Conservation (phyloP, 2,329 filamentous ascomycete species). For the Fusarium paranaense region DNA sequence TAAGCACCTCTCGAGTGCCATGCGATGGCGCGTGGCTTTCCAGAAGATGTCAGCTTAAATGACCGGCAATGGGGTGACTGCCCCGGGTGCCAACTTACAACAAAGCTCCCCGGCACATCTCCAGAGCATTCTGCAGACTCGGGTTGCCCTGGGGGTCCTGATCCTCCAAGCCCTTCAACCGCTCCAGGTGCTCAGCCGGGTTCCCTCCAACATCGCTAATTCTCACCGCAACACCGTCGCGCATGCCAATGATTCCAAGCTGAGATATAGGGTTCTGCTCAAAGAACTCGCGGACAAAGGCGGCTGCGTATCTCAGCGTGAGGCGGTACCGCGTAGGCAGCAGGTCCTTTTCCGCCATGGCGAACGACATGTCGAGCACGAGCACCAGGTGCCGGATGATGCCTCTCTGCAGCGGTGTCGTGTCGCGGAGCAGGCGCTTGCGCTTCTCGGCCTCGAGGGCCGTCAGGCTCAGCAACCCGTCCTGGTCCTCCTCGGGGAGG, state of each 20-base stretch:
- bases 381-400: slow-evolving; percentile 97
- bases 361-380: slow-evolving; percentile 89
- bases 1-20: slow-evolving; percentile 90
- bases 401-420: slow-evolving; percentile 92
- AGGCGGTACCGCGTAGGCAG: slow-evolving; percentile 88
- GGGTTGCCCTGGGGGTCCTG: slow-evolving; percentile 79
- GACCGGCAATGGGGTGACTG: not conserved
- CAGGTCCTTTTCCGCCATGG: slow-evolving; percentile 96
- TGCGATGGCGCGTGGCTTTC: slow-evolving; percentile 87
- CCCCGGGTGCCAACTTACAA: slow-evolving; percentile 63
- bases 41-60: slow-evolving; percentile 6
- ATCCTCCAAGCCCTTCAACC: slow-evolving; percentile 74
- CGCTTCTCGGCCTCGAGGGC: slow-evolving; percentile 87
- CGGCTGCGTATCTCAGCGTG: slow-evolving; percentile 82
- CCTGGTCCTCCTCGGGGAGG: slow-evolving; percentile 75
- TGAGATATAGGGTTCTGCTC: slow-evolving; percentile 99
- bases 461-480: slow-evolving; percentile 82
- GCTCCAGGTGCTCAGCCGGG: slow-evolving; percentile 86
- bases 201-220: slow-evolving; percentile 94
- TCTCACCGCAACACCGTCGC: slow-evolving; percentile 86
- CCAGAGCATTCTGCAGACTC: slow-evolving; percentile 92
- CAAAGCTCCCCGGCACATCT: slow-evolving; percentile 93
- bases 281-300: slow-evolving; percentile 95
- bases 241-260: slow-evolving; percentile 91
- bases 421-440: slow-evolving; percentile 85